Base-by-base conservation (phyloP, 2,329 filamentous ascomycete species). In the Allantophomopsis lycopodina region DNA sequence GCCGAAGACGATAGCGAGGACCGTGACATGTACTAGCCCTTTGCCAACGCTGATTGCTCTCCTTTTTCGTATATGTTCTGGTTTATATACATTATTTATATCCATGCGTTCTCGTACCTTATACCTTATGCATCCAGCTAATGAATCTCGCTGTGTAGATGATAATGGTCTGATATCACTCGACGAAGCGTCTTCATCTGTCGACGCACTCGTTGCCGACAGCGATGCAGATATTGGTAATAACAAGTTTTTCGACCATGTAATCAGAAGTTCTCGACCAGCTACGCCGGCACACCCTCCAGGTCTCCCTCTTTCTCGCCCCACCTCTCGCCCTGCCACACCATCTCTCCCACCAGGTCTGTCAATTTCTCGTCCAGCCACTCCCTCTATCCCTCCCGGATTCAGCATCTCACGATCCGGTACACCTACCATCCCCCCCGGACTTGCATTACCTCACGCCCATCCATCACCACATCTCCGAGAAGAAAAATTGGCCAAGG, bases 181-280 rank as follows among this genome's bases (percentile, higher is more conserved):
- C 35, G 74, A 78, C 44, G 76, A 79, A 47, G 76, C 69, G 11
- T 68, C 66, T 2, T 65, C 66, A 34, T 77, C 71, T n/a, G 73
- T 84, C 32, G 79, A 83, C 54, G 76, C 76, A 3, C 60, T 84
- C 4, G 79, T 84, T 11, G 73, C 76, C 16, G 79, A 84, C 51
- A 46, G 48, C 44, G 38, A 38, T 42, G 44, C 39, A 7, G 50
- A 56, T 35, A 47, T 37, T 33, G 38, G 32, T 16, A 30, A 38
- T 36, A 41, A 31, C 31, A 42, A 36, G 18, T 39, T 49, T 13
- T 38, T 46, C 21, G 38, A 43, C 8, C 17, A 33, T 15, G 48
- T 48, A 32, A 43, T 44, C n/a, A 42, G 44, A 12, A 39, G 44
- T 16, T 55, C 55, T 17, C 43, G 54, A 34, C 49, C 53, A 30